Percentiles rank a stretch among this genome's conserved stretches.
These are phyloP conservation scores for Amanita brunnescens DNA, from an alignment of 768 basidiomycete genomes.

Conservation along the genomic window DNA sequence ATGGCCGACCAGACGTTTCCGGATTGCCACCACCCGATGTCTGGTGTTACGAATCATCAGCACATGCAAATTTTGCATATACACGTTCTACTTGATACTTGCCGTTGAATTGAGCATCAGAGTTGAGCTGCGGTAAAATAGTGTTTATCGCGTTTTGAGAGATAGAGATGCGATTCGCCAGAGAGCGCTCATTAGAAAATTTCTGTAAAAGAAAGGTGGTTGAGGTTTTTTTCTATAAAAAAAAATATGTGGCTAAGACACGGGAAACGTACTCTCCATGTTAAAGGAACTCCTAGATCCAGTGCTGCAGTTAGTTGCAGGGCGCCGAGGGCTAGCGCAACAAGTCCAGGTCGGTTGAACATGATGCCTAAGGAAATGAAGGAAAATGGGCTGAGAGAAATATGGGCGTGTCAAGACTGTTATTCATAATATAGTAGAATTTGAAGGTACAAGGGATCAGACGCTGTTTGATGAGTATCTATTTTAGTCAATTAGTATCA, in stretches of 20 bases:
- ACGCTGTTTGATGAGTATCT: too few relatives aligned
- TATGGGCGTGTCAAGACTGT: too few relatives aligned
- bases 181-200: constrained; percentile 16
- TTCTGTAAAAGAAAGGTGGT: not conserved
- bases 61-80: too few relatives aligned
- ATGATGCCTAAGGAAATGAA: not conserved
- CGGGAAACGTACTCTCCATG: constrained; percentile 31
- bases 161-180: constrained; percentile 31
- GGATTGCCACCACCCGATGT: constrained; percentile 45
- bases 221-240: constrained; percentile 21
- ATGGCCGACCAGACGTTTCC: constrained; percentile 43
- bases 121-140: constrained; percentile 29
- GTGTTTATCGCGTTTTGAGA: constrained; percentile 33
- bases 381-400: too few relatives aligned
- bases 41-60: constrained; percentile 18
- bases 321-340: not conserved
- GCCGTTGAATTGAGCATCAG: constrained; percentile 37
- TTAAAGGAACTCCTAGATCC: constrained; percentile 30
- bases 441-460: too few relatives aligned
- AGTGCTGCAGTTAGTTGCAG: constrained; percentile 19
- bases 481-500: too few relatives aligned
- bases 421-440: too few relatives aligned
- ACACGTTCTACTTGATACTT: not conserved
- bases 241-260: constrained; percentile 29
- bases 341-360: not conserved